Evolutionary conservation across 139 green algal species (phyloP).

Genomic region (Tetraselmis chui): DNA sequence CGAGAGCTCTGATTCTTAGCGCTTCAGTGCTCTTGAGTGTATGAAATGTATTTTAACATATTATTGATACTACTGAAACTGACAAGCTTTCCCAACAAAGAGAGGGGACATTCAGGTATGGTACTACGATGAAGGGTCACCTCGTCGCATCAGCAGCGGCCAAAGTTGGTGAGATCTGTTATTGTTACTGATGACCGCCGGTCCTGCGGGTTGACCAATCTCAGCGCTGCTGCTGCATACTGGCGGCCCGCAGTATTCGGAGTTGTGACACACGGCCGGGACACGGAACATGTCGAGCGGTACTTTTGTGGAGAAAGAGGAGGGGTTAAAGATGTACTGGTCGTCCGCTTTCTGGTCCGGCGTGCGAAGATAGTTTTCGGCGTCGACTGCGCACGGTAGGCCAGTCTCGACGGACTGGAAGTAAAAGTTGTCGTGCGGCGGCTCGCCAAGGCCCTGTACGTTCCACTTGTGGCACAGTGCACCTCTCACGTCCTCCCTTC

Average conservation of each 20-base stretch:
- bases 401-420: neutral
- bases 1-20: too few species aligned
- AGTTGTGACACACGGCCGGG: neutral
- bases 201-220: too few species aligned
- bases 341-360: neutral
- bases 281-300: neutral
- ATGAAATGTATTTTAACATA: too few species aligned
- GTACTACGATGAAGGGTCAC: too few species aligned
- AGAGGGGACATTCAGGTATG: too few species aligned
- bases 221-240: too few species aligned
- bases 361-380: neutral
- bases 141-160: too few species aligned
- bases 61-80: too few species aligned
- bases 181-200: too few species aligned
- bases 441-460: neutral
- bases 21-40: too few species aligned
- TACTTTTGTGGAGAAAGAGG: neutral
- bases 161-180: too few species aligned
- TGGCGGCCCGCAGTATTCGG: neutral
- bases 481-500: neutral
- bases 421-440: neutral
- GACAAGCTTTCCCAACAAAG: too few species aligned
- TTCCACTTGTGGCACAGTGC: neutral
- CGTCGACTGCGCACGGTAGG: neutral
- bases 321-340: neutral